phyloP scores from a whole-genome alignment of 164 flowering plant species.

The Houttuynia cordata region DNA sequence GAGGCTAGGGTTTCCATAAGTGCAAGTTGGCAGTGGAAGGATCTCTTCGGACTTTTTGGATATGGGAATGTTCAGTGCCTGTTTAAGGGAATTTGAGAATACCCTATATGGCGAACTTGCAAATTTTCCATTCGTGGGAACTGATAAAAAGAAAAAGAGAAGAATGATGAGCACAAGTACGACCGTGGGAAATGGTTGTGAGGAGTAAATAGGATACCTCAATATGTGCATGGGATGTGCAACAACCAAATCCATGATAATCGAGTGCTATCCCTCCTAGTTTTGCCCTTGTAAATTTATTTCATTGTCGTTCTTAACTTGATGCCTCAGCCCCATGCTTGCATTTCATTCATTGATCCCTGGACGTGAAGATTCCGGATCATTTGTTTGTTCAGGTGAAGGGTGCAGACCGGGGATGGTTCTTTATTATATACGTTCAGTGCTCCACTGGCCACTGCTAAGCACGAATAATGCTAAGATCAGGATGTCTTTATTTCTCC shows the following conservation, averaged over 20 bases:
- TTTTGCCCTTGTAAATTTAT: not conserved
- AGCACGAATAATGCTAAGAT: no score
- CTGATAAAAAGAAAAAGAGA: no score
- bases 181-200: not conserved
- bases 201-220: not conserved
- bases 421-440: no score
- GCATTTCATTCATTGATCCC: no score
- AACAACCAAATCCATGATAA: constrained; percentile 2
- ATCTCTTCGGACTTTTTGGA: not conserved
- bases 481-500: no score
- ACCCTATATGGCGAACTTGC: not conserved
- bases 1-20: not conserved
- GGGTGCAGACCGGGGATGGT: no score
- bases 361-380: no score
- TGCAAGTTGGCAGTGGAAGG: not conserved
- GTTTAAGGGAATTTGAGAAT: not conserved
- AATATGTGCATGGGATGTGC: not conserved
- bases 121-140: not conserved
- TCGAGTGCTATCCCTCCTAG: not conserved
- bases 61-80: not conserved
- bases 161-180: not conserved
- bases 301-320: no score
- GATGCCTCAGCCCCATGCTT: no score
- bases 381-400: no score
- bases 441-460: no score